These are phyloP conservation scores for Plectosphaerella cucumerina DNA, from an alignment of 2,329 filamentous ascomycete species.

Conservation along the genomic window DNA sequence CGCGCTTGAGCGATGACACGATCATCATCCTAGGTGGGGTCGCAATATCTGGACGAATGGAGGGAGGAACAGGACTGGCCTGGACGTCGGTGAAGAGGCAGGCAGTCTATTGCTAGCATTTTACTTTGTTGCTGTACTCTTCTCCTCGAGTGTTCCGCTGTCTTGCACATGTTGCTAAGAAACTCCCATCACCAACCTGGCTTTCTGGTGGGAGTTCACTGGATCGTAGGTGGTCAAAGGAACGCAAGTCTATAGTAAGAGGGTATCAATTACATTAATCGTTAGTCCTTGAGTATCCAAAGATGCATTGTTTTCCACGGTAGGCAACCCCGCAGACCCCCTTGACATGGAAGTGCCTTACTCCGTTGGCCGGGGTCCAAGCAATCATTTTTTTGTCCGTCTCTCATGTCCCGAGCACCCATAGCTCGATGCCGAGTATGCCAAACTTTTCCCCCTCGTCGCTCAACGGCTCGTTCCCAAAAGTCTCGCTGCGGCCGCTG, in stretches of 20 bases:
- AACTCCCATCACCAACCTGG: not conserved
- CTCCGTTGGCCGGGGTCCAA: not conserved
- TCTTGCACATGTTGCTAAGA: not conserved
- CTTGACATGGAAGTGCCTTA: not conserved
- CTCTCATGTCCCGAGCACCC: slow-evolving; percentile 69
- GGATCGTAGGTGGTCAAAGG: too few species aligned
- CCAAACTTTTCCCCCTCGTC: slow-evolving; percentile 92
- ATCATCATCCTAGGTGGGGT: too few species aligned
- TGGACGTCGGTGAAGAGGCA: too few species aligned
- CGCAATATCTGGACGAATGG: too few species aligned
- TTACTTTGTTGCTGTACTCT: too few species aligned
- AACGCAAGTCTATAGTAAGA: not conserved
- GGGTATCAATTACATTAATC: too few species aligned
- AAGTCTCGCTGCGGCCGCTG: slow-evolving; percentile 80
- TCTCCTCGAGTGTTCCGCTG: not conserved
- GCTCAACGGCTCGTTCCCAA: slow-evolving; percentile 90
- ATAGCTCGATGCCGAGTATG: slow-evolving; percentile 85
- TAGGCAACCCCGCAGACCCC: not conserved
- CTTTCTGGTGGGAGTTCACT: too few species aligned
- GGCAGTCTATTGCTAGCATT: not conserved
- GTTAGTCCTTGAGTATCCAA: not conserved
- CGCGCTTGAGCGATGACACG: too few species aligned
- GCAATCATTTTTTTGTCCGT: not conserved
- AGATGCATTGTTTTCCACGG: too few species aligned
- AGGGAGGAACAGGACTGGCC: too few species aligned